A percentile compares a stretch with the other conserved stretches of the same genome.
Evolutionary conservation across 2,329 filamentous ascomycete genomes (phyloP).

Genomic region (Cercospora canescens): DNA sequence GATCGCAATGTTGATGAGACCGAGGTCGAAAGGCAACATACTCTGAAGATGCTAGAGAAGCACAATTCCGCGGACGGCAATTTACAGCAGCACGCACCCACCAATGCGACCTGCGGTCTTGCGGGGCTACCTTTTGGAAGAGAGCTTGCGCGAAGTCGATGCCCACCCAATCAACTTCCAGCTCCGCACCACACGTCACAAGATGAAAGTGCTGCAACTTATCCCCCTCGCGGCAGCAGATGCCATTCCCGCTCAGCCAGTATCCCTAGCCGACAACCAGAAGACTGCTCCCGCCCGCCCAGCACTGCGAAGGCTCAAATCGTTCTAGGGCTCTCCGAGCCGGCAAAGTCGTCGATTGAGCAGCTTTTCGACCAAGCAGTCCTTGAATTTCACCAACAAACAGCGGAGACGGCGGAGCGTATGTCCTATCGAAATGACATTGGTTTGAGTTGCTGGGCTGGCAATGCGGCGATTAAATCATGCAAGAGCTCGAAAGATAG

Average conservation of each 20-base stretch:
- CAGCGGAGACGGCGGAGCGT: neutral
- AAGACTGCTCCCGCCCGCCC: neutral
- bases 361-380: constrained; percentile 11
- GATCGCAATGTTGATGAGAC: neutral
- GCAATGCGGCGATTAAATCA: neutral
- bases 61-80: neutral
- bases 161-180: neutral
- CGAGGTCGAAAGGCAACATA: neutral
- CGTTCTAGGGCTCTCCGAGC: neutral
- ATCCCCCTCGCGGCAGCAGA: neutral
- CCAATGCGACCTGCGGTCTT: neutral
- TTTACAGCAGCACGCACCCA: neutral
- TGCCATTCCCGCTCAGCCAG: constrained; percentile 1
- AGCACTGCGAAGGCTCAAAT: constrained; percentile 9
- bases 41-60: constrained; percentile 2
- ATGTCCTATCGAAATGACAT: constrained; percentile 5
- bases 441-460: neutral
- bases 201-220: neutral
- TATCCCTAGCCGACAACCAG: neutral
- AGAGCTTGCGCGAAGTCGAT: neutral
- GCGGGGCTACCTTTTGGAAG: neutral
- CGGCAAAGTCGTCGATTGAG: constrained; percentile 9
- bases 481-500: neutral
- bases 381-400: constrained; percentile 1
- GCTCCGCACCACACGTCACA: neutral